Base-by-base conservation (phyloP, 352 stramenopile species). In the Globisporangium ultimum region DNA sequence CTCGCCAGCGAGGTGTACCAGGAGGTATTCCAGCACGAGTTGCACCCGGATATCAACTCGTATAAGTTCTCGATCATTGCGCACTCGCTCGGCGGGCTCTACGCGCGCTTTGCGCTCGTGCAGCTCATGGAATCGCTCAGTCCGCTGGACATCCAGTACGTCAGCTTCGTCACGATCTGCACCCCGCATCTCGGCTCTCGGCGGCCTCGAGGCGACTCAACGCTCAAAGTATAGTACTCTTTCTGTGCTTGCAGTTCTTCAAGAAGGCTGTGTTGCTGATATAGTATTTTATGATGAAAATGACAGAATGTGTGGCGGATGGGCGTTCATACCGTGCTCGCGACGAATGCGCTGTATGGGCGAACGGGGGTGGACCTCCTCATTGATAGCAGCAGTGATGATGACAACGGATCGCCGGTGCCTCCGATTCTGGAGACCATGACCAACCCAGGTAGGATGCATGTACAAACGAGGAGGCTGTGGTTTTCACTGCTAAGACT, bases 111-210 rank as follows among this genome's bases (percentile, higher is more conserved):
- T 59, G 81, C 81, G 52, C 60, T 93, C 13, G 68, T 76, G 5
- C 69, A 84, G 47, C 66, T 93, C 48, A 72, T 86, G 60, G 55
- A 73, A 3, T 63, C 70, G 48, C 66, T 93, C 46, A 65, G 53
- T 36, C 79, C 76, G n/a, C 63, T 93, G 28, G 67, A 81, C 65
- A 71, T 91, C 40, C 62, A 84, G 18, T 91, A 84, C 57, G 68
- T 87, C 34, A 87, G 84, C 55, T 93, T 93, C 47, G 68, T 88
- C 14, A 91, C 84, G 24, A 75, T 93, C 32, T 93, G 80, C 60
- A 91, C 84, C 48, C 84, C 84, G 14, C 84, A 93, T 53, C 68
- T 93, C 20, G 84, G 84, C 49, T 90, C 78, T 13, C 78, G 82
- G 17, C 69, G 80, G n/a, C 78, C 81, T 14, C 80, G 76, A 48